Evolutionary conservation across 495 filamentous ascomycete genomes (phyloP).

Genomic region (Emericellopsis terricola): DNA sequence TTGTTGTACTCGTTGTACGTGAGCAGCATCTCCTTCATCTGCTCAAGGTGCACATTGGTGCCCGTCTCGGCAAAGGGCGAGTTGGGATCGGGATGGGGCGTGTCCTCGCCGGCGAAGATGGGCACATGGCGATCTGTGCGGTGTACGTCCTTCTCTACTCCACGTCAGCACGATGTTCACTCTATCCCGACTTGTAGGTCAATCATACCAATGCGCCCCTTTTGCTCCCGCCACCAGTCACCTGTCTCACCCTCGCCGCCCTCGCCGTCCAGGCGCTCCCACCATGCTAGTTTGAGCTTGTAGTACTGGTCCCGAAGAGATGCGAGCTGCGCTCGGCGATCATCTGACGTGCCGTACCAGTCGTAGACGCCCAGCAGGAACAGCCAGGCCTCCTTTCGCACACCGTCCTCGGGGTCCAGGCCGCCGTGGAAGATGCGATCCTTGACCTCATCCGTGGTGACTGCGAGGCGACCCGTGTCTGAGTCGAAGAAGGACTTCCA

Average conservation of each 20-base stretch:
- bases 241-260: constrained; percentile 55
- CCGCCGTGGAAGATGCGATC: constrained; percentile 93
- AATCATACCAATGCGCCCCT: constrained; percentile 69
- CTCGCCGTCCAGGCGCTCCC: constrained; percentile 79
- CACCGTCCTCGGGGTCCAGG: constrained; percentile 72
- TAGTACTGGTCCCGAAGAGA: constrained; percentile 88
- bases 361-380: constrained; percentile 82
- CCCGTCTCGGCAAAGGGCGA: constrained; percentile 82
- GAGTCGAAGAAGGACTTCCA: constrained; percentile 78
- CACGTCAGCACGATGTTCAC: too few relatives aligned
- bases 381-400: constrained; percentile 90
- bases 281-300: constrained; percentile 86
- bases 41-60: constrained; percentile 94
- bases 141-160: constrained; percentile 91
- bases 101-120: constrained; percentile 90
- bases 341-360: constrained; percentile 72
- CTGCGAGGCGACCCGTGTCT: constrained; percentile 47
- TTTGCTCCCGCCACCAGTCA: constrained; percentile 94
- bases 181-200: constrained; percentile 5
- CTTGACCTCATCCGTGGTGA: constrained; percentile 84
- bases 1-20: constrained; percentile 97
- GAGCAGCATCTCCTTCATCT: constrained; percentile 97
- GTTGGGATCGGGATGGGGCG: constrained; percentile 92
- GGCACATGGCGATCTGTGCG: constrained; percentile 85
- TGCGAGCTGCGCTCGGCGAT: constrained; percentile 61